Base-by-base conservation (phyloP, 2,329 filamentous ascomycete genomes). In the Hortaea werneckii region DNA sequence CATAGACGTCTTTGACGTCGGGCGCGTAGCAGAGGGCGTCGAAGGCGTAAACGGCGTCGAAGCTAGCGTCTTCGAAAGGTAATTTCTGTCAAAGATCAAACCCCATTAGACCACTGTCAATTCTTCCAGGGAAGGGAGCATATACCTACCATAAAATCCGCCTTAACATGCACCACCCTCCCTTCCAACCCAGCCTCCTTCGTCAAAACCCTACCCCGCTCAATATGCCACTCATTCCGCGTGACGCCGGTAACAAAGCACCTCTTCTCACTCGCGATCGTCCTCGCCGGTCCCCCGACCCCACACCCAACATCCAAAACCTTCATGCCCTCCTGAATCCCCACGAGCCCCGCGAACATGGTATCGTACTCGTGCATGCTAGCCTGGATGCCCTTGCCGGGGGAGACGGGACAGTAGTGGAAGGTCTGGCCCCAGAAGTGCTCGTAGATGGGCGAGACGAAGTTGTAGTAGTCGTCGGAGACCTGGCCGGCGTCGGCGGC, bases 391-490 rank as follows among this genome's bases (percentile, higher is more conserved):
- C 78, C 73, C 71, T 95, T 89, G 61, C 84, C 83, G 54, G 79
- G 70, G 40, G 86, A 83, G 67, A 88, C 94, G 50, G 88, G 87
- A 71, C 86, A 92, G 75, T 95, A 95, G 70, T 95, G 89, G 77
- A 95, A 95, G 37, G 82, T 88, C 61, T 87, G 80, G 52, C 87
- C 87, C 87, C 89, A 95, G 58, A 87, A 89, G 58, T 94, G 88
- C 72, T 95, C 88, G 75, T 95, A 95, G 42, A 95, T 70, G 63
- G 95, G 89, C 56, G 89, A 95, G n/a, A 87, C 88, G 41, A 95
- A 79, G 71, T 95, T 94, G 75, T 95, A 95, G 77, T 95, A 95
- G 67, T 35, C 32, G 32, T 35, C 32, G 32, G 32, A 35, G 32
- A 35, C 32, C 46, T 9, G 32, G n/a, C 32, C 32, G n/a, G 32